These are phyloP conservation scores for Lactarius psammicola DNA, from an alignment of 768 basidiomycete genomes.

Conservation along the genomic window DNA sequence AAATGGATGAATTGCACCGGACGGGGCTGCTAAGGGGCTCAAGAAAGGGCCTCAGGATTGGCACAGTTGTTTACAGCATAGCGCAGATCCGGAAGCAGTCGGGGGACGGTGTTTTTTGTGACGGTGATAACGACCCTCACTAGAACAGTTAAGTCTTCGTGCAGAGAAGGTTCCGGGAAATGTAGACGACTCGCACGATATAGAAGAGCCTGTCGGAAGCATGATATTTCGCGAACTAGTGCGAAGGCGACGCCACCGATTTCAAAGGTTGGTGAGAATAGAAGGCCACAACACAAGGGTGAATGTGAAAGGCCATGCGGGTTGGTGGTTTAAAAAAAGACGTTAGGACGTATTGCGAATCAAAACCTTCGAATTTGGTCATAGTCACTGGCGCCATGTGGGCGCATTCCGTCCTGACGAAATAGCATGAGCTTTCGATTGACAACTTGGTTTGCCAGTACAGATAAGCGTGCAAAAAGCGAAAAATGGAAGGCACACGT, in stretches of 20 bases:
- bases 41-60: neutral
- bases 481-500: neutral
- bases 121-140: neutral
- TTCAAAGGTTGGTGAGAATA: neutral
- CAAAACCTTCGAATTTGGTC: neutral
- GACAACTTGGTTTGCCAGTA: neutral
- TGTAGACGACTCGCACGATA: neutral
- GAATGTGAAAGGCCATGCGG: neutral
- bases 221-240: neutral
- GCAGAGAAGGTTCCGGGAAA: neutral
- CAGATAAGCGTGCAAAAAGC: neutral
- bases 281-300: neutral
- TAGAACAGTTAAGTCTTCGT: neutral
- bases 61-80: neutral
- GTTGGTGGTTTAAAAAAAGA: neutral
- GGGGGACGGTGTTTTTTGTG: neutral
- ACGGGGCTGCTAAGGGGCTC: neutral
- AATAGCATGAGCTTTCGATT: neutral
- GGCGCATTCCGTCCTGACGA: neutral
- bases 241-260: neutral
- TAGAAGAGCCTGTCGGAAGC: neutral
- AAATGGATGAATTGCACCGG: neutral
- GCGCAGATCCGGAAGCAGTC: neutral
- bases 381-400: neutral
- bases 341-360: neutral